These are phyloP conservation scores for Mesembryanthemum crystallinum DNA, from an alignment of 148 eudicot species.

Conservation along the genomic window DNA sequence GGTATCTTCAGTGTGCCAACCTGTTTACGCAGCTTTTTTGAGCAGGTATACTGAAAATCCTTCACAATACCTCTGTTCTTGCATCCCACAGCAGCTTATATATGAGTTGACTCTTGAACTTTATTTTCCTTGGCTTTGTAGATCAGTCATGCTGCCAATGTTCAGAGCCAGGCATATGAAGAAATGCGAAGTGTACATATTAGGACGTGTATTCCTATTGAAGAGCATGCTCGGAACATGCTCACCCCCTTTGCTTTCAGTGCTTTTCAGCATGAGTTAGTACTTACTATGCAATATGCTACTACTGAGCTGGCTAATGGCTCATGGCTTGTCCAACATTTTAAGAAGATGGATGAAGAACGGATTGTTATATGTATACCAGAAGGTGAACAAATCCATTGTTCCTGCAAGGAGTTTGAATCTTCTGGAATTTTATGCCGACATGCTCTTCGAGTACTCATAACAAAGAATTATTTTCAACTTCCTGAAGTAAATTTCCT, in stretches of 20 bases:
- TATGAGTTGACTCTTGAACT: neutral
- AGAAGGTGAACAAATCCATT: slow-evolving; percentile 39
- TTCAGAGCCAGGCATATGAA: slow-evolving; percentile 23
- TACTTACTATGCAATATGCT: slow-evolving; percentile 38
- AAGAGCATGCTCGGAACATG: slow-evolving; percentile 38
- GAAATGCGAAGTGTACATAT: slow-evolving; percentile 26
- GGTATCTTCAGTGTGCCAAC: slow-evolving; percentile 29
- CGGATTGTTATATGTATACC: slow-evolving; percentile 34
- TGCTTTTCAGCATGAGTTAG: slow-evolving; percentile 34
- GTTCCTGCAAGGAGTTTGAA: slow-evolving; percentile 48
- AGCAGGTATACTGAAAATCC: slow-evolving; percentile 17
- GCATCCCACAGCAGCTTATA: neutral
- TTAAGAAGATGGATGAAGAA: slow-evolving; percentile 37
- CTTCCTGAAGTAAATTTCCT: slow-evolving; percentile 34
- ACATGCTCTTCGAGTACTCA: slow-evolving; percentile 36
- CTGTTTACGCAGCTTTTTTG: slow-evolving; percentile 33
- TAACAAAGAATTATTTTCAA: slow-evolving; percentile 37
- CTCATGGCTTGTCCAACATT: slow-evolving; percentile 30
- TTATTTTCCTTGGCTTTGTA: slow-evolving; percentile 12
- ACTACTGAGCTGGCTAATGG: slow-evolving; percentile 34
- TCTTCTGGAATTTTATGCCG: slow-evolving; percentile 41
- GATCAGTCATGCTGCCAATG: slow-evolving; percentile 25
- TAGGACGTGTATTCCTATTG: slow-evolving; percentile 35
- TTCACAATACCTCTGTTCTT: neutral
- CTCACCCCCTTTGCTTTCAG: slow-evolving; percentile 40